A percentile compares a stretch with the other conserved stretches of the same genome.
Conservation (phyloP, 352 stramenopile genomes). For the Phytophthora citrophthora region DNA sequence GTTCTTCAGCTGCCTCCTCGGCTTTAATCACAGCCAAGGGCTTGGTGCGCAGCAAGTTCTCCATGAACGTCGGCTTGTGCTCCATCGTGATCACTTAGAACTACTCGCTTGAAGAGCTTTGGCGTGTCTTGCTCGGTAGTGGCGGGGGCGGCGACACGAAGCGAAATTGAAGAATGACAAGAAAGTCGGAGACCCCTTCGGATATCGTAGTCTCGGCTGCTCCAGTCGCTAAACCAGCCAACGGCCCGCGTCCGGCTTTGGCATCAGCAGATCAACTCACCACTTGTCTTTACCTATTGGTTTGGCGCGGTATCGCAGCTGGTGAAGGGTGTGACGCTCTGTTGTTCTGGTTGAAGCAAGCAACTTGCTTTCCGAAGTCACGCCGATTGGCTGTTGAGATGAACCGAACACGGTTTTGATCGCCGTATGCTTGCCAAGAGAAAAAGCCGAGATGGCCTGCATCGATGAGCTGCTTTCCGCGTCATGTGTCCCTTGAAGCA, state of each 20-base stretch:
- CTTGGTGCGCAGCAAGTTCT: conserved; percentile 74
- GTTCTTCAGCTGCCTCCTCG: conserved; percentile 75
- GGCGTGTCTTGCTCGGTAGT: conserved; percentile 5
- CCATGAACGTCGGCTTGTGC: conserved; percentile 50
- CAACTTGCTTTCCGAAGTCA: conserved; percentile 18
- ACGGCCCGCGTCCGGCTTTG: conserved; percentile 26
- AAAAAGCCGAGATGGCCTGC: conserved; percentile 8
- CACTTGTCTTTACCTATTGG: conserved; percentile 33
- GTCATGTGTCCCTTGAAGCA: neutral
- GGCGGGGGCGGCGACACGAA: neutral
- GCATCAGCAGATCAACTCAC: conserved; percentile 15
- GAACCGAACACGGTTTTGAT: conserved; percentile 18
- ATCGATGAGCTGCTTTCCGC: conserved; percentile 1
- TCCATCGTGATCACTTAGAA: conserved; percentile 26
- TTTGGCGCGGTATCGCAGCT: conserved; percentile 6
- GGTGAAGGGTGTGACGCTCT: conserved; percentile 13
- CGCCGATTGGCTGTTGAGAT: conserved; percentile 15
- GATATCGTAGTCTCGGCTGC: conserved; percentile 2
- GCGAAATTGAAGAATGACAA: conserved; percentile 27
- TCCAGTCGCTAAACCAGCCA: conserved; percentile 34
- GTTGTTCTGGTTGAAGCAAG: conserved; percentile 23
- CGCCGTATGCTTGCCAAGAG: conserved; percentile 18
- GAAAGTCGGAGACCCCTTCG: conserved; percentile 2
- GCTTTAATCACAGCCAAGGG: conserved; percentile 74
- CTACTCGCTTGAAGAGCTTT: conserved; percentile 4